These are phyloP conservation scores for Plasmopara muralis DNA, from an alignment of 352 stramenopile species.

Conservation along the genomic window DNA sequence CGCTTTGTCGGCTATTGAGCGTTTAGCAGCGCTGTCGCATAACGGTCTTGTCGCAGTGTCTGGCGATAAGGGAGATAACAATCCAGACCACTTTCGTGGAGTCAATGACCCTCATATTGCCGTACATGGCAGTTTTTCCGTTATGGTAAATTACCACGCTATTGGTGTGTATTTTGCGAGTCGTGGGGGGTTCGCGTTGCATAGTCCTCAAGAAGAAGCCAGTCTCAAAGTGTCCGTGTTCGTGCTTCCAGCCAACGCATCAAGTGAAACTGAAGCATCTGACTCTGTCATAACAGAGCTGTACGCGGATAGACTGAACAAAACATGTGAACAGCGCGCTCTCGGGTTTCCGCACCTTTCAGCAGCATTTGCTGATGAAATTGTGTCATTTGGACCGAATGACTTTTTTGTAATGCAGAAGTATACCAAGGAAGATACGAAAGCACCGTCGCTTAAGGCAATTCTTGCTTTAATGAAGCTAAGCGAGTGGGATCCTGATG, in stretches of 20 bases:
- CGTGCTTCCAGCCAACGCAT: slow-evolving; percentile 45
- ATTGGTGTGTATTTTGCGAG: slow-evolving; percentile 89
- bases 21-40: slow-evolving; percentile 50
- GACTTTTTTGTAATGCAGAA: slow-evolving; percentile 95
- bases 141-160: slow-evolving; percentile 95
- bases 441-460: slow-evolving; percentile 74
- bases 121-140: slow-evolving; percentile 92
- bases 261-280: slow-evolving; percentile 7
- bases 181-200: slow-evolving; percentile 87
- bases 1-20: slow-evolving; percentile 72
- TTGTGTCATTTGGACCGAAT: slow-evolving; percentile 89
- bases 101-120: slow-evolving; percentile 92
- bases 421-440: slow-evolving; percentile 73
- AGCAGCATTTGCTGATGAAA: slow-evolving; percentile 79
- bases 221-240: slow-evolving; percentile 89
- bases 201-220: slow-evolving; percentile 90
- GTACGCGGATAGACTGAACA: slow-evolving; percentile 50
- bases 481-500: slow-evolving; percentile 89
- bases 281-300: slow-evolving; percentile 28
- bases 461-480: slow-evolving; percentile 90
- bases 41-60: slow-evolving; percentile 79
- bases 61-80: slow-evolving; percentile 92
- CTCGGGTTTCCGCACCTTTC: slow-evolving; percentile 57
- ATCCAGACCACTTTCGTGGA: slow-evolving; percentile 88
- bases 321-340: slow-evolving; percentile 54